Percentiles rank a stretch among this genome's conserved stretches.
These are phyloP conservation scores for Bretschneidera sinensis DNA, from an alignment of 345 rosid species.

Conservation along the genomic window DNA sequence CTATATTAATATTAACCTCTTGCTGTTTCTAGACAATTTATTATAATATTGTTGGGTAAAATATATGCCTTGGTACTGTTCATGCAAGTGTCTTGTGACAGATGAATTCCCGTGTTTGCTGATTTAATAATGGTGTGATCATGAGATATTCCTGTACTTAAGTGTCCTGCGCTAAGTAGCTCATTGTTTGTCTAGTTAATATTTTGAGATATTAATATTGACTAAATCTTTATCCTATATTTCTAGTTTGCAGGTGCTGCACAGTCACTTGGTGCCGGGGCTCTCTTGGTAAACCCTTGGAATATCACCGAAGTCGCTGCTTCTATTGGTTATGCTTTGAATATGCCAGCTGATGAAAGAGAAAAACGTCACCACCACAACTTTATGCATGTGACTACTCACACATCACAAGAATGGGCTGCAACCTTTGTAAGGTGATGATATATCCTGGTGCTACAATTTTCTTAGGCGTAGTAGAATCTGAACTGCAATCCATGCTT, in stretches of 20 bases:
- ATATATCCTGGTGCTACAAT: conserved; percentile 3
- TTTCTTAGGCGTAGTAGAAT: not conserved
- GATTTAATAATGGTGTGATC: not conserved
- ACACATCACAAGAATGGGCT: conserved; percentile 69
- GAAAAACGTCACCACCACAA: conserved; percentile 56
- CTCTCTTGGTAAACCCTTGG: conserved; percentile 58
- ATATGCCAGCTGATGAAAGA: conserved; percentile 55
- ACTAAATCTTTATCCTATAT: conserved; percentile 7
- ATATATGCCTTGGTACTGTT: too few relatives aligned
- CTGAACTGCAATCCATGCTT: not conserved
- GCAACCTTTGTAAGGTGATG: conserved; percentile 54
- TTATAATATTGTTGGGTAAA: not conserved
- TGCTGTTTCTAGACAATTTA: too few relatives aligned
- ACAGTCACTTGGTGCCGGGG: conserved; percentile 66
- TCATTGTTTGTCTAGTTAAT: not conserved
- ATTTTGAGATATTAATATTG: not conserved
- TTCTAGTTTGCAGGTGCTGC: conserved; percentile 66
- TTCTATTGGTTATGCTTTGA: conserved; percentile 49
- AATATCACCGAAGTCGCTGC: conserved; percentile 54
- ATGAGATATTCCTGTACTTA: too few relatives aligned
- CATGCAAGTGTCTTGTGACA: not conserved
- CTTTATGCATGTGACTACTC: conserved; percentile 54
- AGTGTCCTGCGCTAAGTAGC: not conserved
- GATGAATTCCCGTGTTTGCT: too few relatives aligned
- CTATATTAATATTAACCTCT: too few relatives aligned